Base-by-base conservation (phyloP, 106 monocot species). In the Dendrobium officinale region DNA sequence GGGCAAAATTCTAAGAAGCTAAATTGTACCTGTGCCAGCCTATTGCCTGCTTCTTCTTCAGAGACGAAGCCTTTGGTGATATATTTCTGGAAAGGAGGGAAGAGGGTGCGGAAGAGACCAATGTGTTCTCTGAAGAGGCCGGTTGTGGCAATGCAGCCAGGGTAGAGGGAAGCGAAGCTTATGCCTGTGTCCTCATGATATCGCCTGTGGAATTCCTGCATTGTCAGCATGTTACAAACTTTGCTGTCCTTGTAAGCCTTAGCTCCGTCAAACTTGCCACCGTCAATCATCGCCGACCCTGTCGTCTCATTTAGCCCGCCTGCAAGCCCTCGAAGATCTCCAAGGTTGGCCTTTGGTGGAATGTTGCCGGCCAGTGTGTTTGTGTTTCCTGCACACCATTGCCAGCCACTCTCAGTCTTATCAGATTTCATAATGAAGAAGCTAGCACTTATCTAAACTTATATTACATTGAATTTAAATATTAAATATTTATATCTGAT, bases 161-260 rank as follows among this genome's bases (percentile, higher is more conserved):
- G 96, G 86, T 96, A 96, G 9, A 96, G 86, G 2, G 96, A 96
- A 2, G 91, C 88, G 79, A 96, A 96, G 10, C 91, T 92, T 73
- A 96, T 81, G 22, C 91, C 93, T 5, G 96, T 96, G 54, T 96
- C 93, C 82, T 93, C 96, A 78, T 96, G 96, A 88, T 79, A 96
- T 22, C 93, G 82, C 78, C 89, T 56, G 82, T 96, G 96, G 83
- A 96, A 96, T 82, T 96, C 96, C 80, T 96, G 96, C 96, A 96
- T 96, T 82, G 84, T 93, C 41, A 96, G 88, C 96, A 96, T 96
- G 87, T 96, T 96, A 88, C 96, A 96, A 20, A 96, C 96, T 82
- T 96, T 96, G 87, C 96, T 96, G 86, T 96, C 96, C 83, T 96
- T 96, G 88, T 96, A 96, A 0, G 96, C 96, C 85, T 96, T 96